Conservation (phyloP, 2,329 filamentous ascomycete genomes). For the Ophiosphaerella narmari region DNA sequence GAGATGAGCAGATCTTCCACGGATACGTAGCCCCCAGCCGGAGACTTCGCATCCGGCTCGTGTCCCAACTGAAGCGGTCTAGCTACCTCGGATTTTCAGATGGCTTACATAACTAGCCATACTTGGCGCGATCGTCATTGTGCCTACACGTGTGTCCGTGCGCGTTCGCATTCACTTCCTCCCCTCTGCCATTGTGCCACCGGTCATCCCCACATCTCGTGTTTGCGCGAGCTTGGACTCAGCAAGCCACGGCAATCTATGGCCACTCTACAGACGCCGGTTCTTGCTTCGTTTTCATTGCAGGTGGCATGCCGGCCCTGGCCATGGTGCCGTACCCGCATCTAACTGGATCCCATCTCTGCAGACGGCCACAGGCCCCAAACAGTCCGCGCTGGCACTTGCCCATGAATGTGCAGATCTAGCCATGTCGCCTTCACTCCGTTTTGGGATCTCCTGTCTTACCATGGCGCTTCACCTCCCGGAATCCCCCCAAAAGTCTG, state of each 20-base stretch:
- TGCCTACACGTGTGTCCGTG: background rate
- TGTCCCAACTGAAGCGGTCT: background rate
- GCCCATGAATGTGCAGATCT: background rate
- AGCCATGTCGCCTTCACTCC: background rate
- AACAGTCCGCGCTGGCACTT: background rate
- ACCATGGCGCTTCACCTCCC: slow-evolving; percentile 10
- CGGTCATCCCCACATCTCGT: slow-evolving; percentile 4
- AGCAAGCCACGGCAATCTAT: slow-evolving; percentile 20
- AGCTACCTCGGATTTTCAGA: background rate
- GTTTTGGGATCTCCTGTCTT: slow-evolving; percentile 6
- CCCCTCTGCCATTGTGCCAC: background rate
- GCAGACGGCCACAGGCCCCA: background rate
- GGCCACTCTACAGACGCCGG: slow-evolving; percentile 5
- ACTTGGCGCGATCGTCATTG: background rate
- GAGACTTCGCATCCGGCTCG: background rate
- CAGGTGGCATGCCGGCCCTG: slow-evolving; percentile 1
- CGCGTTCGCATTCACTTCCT: background rate
- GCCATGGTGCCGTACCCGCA: slow-evolving; percentile 5
- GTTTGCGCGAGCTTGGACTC: slow-evolving; percentile 5
- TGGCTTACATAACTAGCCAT: background rate
- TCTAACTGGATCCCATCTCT: background rate
- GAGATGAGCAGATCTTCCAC: too few relatives aligned
- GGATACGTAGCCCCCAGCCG: background rate
- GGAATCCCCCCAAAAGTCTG: slow-evolving; percentile 16
- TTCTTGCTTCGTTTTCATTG: background rate